A percentile compares a stretch with the other conserved stretches of the same genome.
Evolutionary conservation across 2,329 filamentous ascomycete genomes (phyloP).

Genomic region (Orbilia javanica): DNA sequence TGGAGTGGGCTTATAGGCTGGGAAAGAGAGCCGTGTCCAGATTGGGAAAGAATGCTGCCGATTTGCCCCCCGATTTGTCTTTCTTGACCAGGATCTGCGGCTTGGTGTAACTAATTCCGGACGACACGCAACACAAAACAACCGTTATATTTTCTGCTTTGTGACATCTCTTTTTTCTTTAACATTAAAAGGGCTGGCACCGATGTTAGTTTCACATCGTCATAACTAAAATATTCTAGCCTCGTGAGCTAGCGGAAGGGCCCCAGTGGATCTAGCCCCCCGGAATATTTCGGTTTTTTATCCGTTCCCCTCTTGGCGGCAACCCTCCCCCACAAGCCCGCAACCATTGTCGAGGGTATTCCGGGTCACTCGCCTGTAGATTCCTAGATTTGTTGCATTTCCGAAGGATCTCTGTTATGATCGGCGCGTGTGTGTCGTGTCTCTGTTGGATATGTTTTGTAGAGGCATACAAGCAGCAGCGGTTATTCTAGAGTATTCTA

Average conservation of each 20-base stretch:
- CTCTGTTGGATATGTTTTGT: not conserved
- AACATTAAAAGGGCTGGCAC: not conserved
- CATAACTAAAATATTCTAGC: not conserved
- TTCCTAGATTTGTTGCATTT: too few species aligned
- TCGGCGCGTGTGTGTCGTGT: not conserved
- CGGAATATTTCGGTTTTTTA: not conserved
- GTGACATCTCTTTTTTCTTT: not conserved
- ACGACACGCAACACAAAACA: constrained; percentile 43
- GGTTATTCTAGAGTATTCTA: not conserved
- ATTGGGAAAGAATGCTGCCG: not conserved
- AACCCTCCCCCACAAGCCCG: not conserved
- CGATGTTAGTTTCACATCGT: not conserved
- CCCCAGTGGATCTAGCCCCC: not conserved
- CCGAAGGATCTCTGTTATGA: not conserved
- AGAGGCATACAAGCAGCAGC: not conserved
- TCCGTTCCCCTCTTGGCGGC: not conserved
- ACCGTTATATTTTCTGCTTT: constrained; percentile 35
- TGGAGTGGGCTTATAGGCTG: constrained; percentile 3
- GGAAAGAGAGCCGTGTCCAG: not conserved
- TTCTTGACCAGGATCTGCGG: constrained; percentile 3
- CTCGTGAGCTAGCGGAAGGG: not conserved
- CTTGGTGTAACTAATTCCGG: constrained; percentile 49
- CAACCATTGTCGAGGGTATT: not conserved
- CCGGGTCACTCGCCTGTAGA: not conserved
- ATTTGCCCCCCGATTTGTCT: constrained; percentile 22